Evolutionary conservation across 768 basidiomycete species (phyloP).

Genomic region (Pleurotus tuber-regium): DNA sequence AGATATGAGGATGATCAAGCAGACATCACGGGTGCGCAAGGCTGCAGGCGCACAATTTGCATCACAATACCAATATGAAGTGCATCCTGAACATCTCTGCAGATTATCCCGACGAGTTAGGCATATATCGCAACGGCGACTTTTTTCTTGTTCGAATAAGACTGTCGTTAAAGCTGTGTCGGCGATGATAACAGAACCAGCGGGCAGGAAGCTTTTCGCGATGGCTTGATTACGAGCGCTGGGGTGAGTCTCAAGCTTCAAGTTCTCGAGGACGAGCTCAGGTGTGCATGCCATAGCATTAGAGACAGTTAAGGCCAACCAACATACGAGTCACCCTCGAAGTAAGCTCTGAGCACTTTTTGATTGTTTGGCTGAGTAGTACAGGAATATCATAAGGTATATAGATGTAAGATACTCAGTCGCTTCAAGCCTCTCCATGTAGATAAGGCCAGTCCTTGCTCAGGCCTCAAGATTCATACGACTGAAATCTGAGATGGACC

Average conservation of each 20-base stretch:
- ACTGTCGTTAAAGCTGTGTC: constrained; percentile 42
- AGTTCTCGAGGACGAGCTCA: constrained; percentile 9
- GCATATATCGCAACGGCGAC: constrained; percentile 67
- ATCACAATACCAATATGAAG: constrained; percentile 73
- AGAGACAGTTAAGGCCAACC: no score
- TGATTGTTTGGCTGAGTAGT: no score
- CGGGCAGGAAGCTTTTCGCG: constrained; percentile 31
- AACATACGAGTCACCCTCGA: no score
- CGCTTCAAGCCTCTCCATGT: no score
- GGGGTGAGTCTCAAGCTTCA: constrained; percentile 40
- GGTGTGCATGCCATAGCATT: background rate
- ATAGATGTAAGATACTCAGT: no score
- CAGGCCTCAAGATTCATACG: constrained; percentile 24
- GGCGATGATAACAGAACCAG: constrained; percentile 51
- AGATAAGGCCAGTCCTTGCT: no score
- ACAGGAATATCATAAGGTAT: no score
- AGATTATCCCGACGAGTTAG: constrained; percentile 33
- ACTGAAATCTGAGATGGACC: constrained; percentile 31
- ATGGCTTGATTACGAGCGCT: constrained; percentile 51
- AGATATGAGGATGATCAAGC: constrained; percentile 9
- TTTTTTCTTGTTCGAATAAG: constrained; percentile 56
- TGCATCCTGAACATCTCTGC: constrained; percentile 63
- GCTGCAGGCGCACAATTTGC: constrained; percentile 46
- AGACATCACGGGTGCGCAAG: constrained; percentile 6
- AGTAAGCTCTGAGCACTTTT: no score